phyloP scores from a whole-genome alignment of 345 rosid species.

The Excoecaria cochinchinensis region DNA sequence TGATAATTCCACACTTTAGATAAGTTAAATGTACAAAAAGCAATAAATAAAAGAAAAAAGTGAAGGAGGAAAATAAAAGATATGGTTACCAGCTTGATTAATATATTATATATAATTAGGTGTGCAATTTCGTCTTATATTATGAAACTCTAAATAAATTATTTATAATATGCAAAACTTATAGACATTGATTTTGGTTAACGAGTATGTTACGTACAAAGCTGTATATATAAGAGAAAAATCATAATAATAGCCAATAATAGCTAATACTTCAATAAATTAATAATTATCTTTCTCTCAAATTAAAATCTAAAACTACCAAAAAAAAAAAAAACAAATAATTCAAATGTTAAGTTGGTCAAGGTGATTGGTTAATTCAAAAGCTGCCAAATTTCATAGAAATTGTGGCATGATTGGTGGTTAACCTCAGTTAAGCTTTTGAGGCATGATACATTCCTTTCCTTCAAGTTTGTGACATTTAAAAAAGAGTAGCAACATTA shows the following conservation, averaged over 20 bases:
- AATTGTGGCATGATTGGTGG: conserved; percentile 1
- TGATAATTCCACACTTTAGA: no score
- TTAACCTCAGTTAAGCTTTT: neutral
- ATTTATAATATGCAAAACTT: neutral
- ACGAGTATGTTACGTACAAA: neutral
- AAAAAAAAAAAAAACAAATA: no score
- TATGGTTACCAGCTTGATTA: neutral
- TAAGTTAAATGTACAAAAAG: no score
- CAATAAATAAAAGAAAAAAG: neutral
- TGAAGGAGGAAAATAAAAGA: no score
- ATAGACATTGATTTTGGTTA: neutral
- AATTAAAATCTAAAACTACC: no score
- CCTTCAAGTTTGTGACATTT: neutral
- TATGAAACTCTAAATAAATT: neutral
- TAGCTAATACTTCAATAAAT: no score
- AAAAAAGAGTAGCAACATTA: no score
- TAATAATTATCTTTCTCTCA: no score
- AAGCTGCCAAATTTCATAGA: neutral
- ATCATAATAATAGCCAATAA: no score
- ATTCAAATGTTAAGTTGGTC: no score
- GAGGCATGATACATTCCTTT: neutral
- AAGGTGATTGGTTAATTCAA: neutral
- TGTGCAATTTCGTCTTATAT: neutral
- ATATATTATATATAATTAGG: neutral
- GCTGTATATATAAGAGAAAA: no score